phyloP scores from a whole-genome alignment of 1,284 basidiomycete genomes.

The Hemileia vastatrix region DNA sequence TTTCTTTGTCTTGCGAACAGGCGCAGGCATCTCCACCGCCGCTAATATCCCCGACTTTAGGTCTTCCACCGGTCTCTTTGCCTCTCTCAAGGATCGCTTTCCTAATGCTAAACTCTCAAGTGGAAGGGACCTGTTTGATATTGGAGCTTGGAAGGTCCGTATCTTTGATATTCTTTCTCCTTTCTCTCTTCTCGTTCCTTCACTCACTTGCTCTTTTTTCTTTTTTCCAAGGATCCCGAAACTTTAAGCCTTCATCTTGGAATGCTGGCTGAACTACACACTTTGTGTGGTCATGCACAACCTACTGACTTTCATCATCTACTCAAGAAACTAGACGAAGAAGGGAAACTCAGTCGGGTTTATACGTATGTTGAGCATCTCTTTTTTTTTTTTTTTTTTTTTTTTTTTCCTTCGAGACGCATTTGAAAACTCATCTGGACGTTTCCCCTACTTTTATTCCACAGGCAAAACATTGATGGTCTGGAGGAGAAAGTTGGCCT shows the following conservation, averaged over 20 bases:
- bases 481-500: conserved; percentile 44
- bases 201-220: not conserved
- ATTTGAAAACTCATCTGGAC: not conserved
- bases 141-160: conserved; percentile 21
- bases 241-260: conserved; percentile 41
- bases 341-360: conserved; percentile 42
- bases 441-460: not conserved
- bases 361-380: conserved; percentile 31
- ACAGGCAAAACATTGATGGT: conserved; percentile 43
- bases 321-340: conserved; percentile 41
- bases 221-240: conserved; percentile 30
- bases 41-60: conserved; percentile 90
- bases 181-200: not conserved
- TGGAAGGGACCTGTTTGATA: conserved; percentile 21
- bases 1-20: conserved; percentile 46
- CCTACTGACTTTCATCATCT: conserved; percentile 43
- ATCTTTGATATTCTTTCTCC: not conserved
- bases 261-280: conserved; percentile 43
- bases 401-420: no score
- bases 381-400: not conserved
- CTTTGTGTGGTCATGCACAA: conserved; percentile 41
- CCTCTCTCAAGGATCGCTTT: conserved; percentile 54
- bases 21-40: conserved; percentile 81
- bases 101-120: conserved; percentile 22
- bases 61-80: conserved; percentile 70